Percentiles rank a stretch among this genome's conserved stretches.
phyloP scores from a whole-genome alignment of 2,329 filamentous ascomycete genomes.

The Fusarium phyllophilum region DNA sequence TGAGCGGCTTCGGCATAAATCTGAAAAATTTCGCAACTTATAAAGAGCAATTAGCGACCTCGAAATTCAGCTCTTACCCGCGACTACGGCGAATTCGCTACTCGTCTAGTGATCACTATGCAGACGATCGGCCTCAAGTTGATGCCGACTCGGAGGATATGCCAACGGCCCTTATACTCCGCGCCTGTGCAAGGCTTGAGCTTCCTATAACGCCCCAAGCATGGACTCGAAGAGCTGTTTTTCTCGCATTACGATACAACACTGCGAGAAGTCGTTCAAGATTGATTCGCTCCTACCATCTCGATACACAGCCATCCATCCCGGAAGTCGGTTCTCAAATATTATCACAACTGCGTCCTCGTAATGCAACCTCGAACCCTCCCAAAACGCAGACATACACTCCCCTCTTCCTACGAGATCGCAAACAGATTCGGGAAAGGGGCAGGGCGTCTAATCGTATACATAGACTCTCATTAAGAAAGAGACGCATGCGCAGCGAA shows the following conservation, averaged over 20 bases:
- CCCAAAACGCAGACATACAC: background rate
- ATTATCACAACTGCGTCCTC: slow-evolving; percentile 32
- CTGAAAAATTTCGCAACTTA: slow-evolving; percentile 15
- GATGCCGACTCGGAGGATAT: slow-evolving; percentile 40
- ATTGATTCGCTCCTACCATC: slow-evolving; percentile 24
- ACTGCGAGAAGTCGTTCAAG: background rate
- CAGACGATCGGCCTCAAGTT: slow-evolving; percentile 27
- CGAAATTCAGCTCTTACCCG: background rate
- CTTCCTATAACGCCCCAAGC: slow-evolving; percentile 19
- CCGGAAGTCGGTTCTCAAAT: slow-evolving; percentile 16
- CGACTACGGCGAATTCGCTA: slow-evolving; percentile 7
- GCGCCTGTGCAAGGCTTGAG: slow-evolving; percentile 40
- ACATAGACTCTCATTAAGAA: background rate
- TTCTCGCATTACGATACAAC: slow-evolving; percentile 23
- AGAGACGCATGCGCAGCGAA: background rate
- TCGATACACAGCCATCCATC: background rate
- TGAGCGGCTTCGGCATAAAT: slow-evolving; percentile 37
- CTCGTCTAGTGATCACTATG: slow-evolving; percentile 34
- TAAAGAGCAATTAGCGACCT: background rate
- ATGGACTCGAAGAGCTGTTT: slow-evolving; percentile 31
- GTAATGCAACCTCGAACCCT: slow-evolving; percentile 7
- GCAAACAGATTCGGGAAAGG: background rate
- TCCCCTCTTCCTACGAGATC: background rate
- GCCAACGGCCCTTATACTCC: slow-evolving; percentile 39
- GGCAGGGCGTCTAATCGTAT: background rate